Evolutionary conservation across 129 eudicot species (phyloP).

Genomic region (Flaveria brownii): DNA sequence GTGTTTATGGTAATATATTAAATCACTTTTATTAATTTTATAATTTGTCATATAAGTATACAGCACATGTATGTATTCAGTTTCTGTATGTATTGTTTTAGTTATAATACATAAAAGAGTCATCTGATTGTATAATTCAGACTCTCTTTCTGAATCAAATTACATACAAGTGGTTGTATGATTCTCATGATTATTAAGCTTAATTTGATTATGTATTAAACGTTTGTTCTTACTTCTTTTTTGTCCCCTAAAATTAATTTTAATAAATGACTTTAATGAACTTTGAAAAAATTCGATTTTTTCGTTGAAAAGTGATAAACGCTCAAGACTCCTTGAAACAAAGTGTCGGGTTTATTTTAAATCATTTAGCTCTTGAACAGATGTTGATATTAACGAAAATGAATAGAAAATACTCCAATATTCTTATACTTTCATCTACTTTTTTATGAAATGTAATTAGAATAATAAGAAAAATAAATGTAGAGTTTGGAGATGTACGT

Average conservation of each 20-base stretch:
- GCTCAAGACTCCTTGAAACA: neutral
- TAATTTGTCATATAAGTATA: neutral
- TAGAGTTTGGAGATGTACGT: constrained; percentile 9
- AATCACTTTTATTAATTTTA: neutral
- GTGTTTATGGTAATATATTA: neutral
- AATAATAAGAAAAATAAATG: neutral
- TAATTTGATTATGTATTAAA: neutral
- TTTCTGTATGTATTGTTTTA: neutral
- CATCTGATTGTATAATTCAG: neutral
- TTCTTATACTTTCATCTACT: neutral
- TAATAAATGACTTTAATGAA: neutral
- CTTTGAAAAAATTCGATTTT: neutral
- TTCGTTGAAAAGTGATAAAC: neutral
- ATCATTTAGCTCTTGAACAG: neutral
- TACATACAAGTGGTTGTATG: too few relatives aligned
- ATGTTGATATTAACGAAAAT: neutral
- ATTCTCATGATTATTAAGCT: neutral
- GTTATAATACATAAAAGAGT: neutral
- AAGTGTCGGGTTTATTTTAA: neutral
- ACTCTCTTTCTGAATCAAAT: too few relatives aligned
- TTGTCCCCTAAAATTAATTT: neutral
- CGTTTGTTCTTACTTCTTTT: neutral
- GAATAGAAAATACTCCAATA: neutral
- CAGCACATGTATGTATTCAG: neutral
- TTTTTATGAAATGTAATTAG: neutral